Conservation (phyloP, 2,329 filamentous ascomycete species). For the Hymenotorrendiella dingleyae region DNA sequence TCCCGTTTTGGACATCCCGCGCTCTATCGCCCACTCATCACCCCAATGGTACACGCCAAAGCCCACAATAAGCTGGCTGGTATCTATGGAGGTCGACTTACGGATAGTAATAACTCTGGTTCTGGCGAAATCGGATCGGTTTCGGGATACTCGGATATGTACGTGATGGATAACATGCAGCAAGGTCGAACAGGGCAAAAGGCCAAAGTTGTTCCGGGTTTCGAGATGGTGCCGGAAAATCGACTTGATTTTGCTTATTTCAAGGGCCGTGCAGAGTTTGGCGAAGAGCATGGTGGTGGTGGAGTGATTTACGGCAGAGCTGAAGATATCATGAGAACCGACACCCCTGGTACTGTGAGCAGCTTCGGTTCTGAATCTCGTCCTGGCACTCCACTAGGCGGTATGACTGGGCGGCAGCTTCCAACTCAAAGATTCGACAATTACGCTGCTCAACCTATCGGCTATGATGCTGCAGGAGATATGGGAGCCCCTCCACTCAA, state of each 20-base stretch:
- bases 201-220: conserved; percentile 52
- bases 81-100: conserved; percentile 76
- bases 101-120: conserved; percentile 57
- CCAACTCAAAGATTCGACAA: not conserved
- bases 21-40: conserved; percentile 81
- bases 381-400: conserved; percentile 23
- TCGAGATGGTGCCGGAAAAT: conserved; percentile 88
- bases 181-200: conserved; percentile 40
- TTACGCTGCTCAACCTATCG: conserved; percentile 4
- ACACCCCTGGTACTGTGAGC: conserved; percentile 24
- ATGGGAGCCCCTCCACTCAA: conserved; percentile 2
- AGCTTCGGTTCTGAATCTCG: conserved; percentile 19
- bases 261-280: conserved; percentile 84
- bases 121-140: conserved; percentile 50
- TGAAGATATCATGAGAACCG: conserved; percentile 44
- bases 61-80: conserved; percentile 81
- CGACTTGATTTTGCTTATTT: conserved; percentile 83
- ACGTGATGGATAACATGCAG: conserved; percentile 72
- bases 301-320: conserved; percentile 53
- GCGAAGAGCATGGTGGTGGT: conserved; percentile 77
- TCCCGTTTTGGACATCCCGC: conserved; percentile 86
- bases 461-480: conserved; percentile 25
- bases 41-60: conserved; percentile 91
- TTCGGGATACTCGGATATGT: conserved; percentile 77
- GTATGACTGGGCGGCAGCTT: conserved; percentile 7